Base-by-base conservation (phyloP, 441 rosid species). In the Pelargonium citronellum region DNA sequence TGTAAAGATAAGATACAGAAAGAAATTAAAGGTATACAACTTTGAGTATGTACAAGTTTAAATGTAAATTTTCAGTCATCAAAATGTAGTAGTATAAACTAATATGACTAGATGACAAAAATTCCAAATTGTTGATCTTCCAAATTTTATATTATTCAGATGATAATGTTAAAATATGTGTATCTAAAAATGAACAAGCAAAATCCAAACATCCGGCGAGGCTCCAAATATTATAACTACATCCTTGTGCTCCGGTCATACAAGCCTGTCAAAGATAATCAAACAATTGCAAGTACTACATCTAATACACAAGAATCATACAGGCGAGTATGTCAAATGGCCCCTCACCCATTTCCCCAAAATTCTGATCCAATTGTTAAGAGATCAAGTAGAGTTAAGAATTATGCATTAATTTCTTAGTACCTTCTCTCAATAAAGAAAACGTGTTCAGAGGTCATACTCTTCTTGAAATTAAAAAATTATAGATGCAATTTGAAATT, bases 81-180 rank as follows among this genome's bases (percentile, higher is more conserved):
- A 11, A 19, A 30, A 8, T 7, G 47, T 30, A 7, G 12, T 2
- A 13, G 20, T 22, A 30, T n/a, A 30, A 15, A 30, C 3, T n/a
- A 19, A 7, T 15, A 30, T 64, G 43, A 64, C 43, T 63, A 11
- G 10, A 6, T 11, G 15, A 13, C 19, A 27, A 63, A 12, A 7
- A 64, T 41, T 3, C 37, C 16, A 15, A 46, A 58, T 72, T 66
- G 47, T 43, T 61, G 41, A 57, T 66, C 34, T 39, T 66, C 44
- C 27, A 11, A 6, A 53, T 13, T 53, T 4, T 53, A 53, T 53
- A 53, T 2, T 53, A 16, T 16, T 13, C 16, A 6, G 15, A 53
- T 15, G 15, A 11, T 53, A 53, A 49, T 11, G 57, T 11, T 11
- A 49, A 11, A 57, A 19, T 22, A 9, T 60, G 37, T 60, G 34